phyloP scores from a whole-genome alignment of 202 grass and related monocot genomes.

The Miscanthus sacchariflorus region DNA sequence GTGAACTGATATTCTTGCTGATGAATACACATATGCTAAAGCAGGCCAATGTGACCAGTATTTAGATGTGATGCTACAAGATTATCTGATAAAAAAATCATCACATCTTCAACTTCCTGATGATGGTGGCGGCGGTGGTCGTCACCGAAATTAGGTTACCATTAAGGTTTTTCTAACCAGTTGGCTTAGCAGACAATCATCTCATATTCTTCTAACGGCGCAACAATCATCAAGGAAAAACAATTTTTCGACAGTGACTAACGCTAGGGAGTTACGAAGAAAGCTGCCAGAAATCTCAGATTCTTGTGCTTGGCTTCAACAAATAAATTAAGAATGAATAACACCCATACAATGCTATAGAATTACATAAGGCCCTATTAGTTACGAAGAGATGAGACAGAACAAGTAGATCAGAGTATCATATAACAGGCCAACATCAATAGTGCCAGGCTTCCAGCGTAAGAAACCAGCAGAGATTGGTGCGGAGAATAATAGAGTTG shows the following conservation, averaged over 20 bases:
- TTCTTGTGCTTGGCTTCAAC: background rate
- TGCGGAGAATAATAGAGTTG: constrained; percentile 26
- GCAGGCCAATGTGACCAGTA: no score
- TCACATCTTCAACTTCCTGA: no score
- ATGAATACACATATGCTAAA: background rate
- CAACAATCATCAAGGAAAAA: background rate
- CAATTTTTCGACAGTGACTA: background rate
- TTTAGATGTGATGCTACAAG: no score
- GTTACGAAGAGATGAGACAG: background rate
- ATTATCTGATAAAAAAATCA: no score
- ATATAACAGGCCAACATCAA: background rate
- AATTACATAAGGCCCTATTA: background rate
- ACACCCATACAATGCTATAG: background rate
- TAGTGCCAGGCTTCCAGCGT: no score
- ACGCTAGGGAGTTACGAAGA: no score
- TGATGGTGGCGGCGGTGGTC: no score
- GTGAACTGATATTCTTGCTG: background rate
- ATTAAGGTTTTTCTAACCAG: no score
- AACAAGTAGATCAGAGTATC: background rate
- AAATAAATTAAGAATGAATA: background rate
- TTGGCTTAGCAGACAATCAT: background rate
- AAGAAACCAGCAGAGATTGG: background rate
- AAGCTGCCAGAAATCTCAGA: background rate
- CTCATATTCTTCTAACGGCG: background rate
- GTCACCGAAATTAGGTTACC: no score